phyloP scores from a whole-genome alignment of 495 filamentous ascomycete genomes.

The Penicillium canescens region DNA sequence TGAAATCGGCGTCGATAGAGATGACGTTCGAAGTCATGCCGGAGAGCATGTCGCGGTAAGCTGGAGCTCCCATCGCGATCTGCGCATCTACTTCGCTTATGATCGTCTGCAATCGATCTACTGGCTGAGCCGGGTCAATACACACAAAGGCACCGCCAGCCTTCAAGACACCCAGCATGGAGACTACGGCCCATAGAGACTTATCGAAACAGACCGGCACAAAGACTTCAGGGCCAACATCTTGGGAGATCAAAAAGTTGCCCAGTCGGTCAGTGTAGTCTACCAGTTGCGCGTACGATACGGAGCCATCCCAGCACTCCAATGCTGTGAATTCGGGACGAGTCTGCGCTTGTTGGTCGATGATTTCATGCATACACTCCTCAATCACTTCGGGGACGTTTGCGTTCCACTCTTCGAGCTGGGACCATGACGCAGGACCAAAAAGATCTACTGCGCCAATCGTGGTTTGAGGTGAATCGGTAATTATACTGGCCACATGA shows the following conservation, averaged over 20 bases:
- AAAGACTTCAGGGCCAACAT: slow-evolving; percentile 31
- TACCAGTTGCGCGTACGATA: slow-evolving; percentile 22
- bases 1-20: slow-evolving; percentile 7
- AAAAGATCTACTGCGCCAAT: slow-evolving; percentile 14
- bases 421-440: slow-evolving; percentile 7
- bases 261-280: slow-evolving; percentile 12
- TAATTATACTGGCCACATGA: slow-evolving; percentile 5
- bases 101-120: slow-evolving; percentile 34
- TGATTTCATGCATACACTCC: slow-evolving; percentile 15
- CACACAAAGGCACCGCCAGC: slow-evolving; percentile 50
- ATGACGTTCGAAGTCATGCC: not conserved
- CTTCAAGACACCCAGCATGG: slow-evolving; percentile 42
- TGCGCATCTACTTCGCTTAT: slow-evolving; percentile 23
- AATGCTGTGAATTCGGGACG: slow-evolving; percentile 16
- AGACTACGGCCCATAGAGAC: slow-evolving; percentile 38
- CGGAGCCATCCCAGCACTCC: slow-evolving; percentile 37
- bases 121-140: slow-evolving; percentile 48
- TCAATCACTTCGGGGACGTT: slow-evolving; percentile 7
- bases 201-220: slow-evolving; percentile 50
- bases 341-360: slow-evolving; percentile 7
- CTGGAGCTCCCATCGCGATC: slow-evolving; percentile 44
- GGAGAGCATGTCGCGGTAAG: slow-evolving; percentile 3
- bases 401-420: slow-evolving; percentile 14
- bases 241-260: slow-evolving; percentile 29
- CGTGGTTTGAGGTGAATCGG: slow-evolving; percentile 7